These are phyloP conservation scores for Entonaema liquescens DNA, from an alignment of 495 filamentous ascomycete species.

Conservation along the genomic window DNA sequence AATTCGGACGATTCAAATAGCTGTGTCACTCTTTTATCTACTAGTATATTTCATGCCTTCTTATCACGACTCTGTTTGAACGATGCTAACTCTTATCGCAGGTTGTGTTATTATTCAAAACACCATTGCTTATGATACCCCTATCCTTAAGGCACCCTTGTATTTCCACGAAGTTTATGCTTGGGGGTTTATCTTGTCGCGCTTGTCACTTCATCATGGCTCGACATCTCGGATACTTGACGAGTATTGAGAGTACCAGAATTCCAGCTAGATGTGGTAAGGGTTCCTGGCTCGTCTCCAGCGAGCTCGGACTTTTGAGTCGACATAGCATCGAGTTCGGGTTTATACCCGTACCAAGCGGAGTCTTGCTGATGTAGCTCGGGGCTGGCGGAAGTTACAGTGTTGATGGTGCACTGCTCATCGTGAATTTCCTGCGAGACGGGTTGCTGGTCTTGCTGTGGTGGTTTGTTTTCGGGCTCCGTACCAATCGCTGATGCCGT, in stretches of 20 bases:
- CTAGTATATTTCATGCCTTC: no score
- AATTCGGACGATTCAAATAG: no score
- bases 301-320: background rate
- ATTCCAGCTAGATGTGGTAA: background rate
- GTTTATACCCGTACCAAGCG: background rate
- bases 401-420: background rate
- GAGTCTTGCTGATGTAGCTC: background rate
- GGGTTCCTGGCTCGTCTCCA: background rate
- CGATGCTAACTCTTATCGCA: no score
- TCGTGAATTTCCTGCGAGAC: background rate
- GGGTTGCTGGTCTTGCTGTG: background rate
- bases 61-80: no score
- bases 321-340: background rate
- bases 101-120: no score
- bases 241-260: background rate
- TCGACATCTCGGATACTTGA: background rate
- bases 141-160: no score
- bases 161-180: no score
- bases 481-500: no score
- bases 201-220: background rate
- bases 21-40: no score
- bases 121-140: no score
- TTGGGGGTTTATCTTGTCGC: background rate
- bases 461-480: no score
- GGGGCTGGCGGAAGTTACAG: background rate